Evolutionary conservation across 495 filamentous ascomycete genomes (phyloP), one percentile per base, ranked within the genome.

Genomic region (Cercophora sp.): DNA sequence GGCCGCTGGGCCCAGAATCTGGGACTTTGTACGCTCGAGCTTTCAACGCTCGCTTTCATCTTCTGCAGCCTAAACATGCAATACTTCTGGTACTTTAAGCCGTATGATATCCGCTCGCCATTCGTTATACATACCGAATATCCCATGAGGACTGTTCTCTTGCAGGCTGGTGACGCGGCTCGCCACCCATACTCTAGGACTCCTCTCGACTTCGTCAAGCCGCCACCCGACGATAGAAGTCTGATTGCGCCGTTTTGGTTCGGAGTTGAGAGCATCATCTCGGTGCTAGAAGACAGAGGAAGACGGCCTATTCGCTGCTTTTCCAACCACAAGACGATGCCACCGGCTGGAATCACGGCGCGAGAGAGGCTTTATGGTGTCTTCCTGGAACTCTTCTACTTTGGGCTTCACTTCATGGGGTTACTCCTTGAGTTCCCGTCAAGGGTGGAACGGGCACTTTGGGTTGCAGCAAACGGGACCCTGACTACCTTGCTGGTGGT

Each of bases 71-170:
- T 50, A 5, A 10, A 25, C 47, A 50, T 27, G 10, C 32, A 19
- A 9, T 40, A 39, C 47, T 50, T 22, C 34, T 50, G 47, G 47
- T 27, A 25, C 5, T 22, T 18, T 23, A 50, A 50, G 20, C 47
- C 47, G 2, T 42, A 23, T 11, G 39, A 42, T 19, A 19, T 42
- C 2, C n/a, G 19, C 15, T 19, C n/a, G 4, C 15, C 15, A 9
- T 19, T 42, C 15, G 11, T 42, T 10, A 4, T 42, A 10, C 15
- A 18, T 10, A 42, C 39, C 39, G 5, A 42, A 19, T 10, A 18
- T 19, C 18, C 39, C 4, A 42, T 23, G 15, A 11, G 15, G 10
- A 11, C 4, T 10, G 22, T 42, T 19, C 39, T 42, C 2, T 10
- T 42, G 15, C 11, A 42, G 2, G 39, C 39, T 19, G 39, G 39